Base-by-base conservation (phyloP, 108 stramenopile genomes). In the Pseudonitzschia multistriata region DNA sequence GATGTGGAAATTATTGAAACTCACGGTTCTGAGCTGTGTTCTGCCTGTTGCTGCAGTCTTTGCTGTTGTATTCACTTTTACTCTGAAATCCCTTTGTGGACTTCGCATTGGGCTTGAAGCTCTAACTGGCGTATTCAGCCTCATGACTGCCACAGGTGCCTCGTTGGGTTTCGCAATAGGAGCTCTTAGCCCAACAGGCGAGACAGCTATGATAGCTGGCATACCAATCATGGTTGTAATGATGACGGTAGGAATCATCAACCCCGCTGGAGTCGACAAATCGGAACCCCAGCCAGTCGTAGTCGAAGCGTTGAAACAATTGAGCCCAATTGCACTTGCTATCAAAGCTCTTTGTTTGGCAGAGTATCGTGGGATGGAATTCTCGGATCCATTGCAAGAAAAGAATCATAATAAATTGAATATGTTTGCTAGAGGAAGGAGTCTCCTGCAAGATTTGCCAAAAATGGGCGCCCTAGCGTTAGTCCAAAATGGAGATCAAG, bases 81-180 rank as follows among this genome's bases (percentile, higher is more conserved):
- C 83, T 65, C 72, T 96, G 0, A 88, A 90, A 52, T 28, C 39
- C 27, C 47, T 66, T 10, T 85, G 88, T 14, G 88, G 89, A 24
- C 62, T 91, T 28, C 61, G 83, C 52, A 85, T 81, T 30, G 74
- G 85, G n/a, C 71, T 79, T 84, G 36, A 28, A 15, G 71, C 72
- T 28, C 71, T 91, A 28, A 82, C 88, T 21, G 80, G 67, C 53
- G 86, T 89, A 0, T 92, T 89, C 64, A 78, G 78, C 11, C 61
- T 95, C 15, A 79, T 90, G 86, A 90, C 94, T 19, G 79, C 86
- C 11, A 69, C 87, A 15, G 84, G 84, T 10, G 88, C 88, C 17
- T 87, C 87, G 0, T 74, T 96, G 0, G 94, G 94, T 1, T 91
- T 93, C 57, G 88, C 90, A 2, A 85, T 96, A 48, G 94, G 91